Evolutionary conservation across 805 yeast species (phyloP).

Genomic region (Ogataea paraovalis): DNA sequence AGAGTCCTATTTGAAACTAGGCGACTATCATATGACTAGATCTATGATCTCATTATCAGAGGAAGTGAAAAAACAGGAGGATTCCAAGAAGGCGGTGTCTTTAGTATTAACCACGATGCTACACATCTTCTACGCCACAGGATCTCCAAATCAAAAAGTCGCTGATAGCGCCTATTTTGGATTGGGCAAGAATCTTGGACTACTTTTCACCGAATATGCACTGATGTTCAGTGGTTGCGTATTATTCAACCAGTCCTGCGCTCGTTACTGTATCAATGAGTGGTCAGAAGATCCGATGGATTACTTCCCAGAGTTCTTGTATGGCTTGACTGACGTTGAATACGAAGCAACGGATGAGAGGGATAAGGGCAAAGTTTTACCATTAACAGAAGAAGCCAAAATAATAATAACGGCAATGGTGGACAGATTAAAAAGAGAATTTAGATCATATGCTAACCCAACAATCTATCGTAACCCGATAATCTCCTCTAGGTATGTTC

Average conservation of each 20-base stretch:
- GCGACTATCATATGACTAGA: constrained; percentile 20
- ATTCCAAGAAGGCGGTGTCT: constrained; percentile 13
- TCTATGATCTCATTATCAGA: constrained; percentile 18
- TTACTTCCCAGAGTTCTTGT: constrained; percentile 23
- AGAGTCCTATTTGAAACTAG: constrained; percentile 16
- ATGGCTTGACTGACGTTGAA: constrained; percentile 16
- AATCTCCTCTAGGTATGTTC: constrained; percentile 11
- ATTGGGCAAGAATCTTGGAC: constrained; percentile 17
- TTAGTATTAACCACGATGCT: constrained; percentile 16
- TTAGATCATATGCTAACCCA: constrained; percentile 17
- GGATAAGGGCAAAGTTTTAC: constrained; percentile 5
- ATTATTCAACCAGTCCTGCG: constrained; percentile 17
- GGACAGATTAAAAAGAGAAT: constrained; percentile 21
- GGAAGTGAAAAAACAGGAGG: constrained; percentile 16
- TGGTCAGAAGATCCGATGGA: constrained; percentile 14
- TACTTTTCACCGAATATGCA: constrained; percentile 17
- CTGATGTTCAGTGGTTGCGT: constrained; percentile 7
- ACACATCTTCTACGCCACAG: constrained; percentile 20
- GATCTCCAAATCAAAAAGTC: constrained; percentile 14
- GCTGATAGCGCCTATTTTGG: constrained; percentile 17
- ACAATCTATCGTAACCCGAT: constrained; percentile 2
- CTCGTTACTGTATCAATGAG: constrained; percentile 20
- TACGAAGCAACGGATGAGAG: constrained; percentile 6
- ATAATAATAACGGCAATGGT: constrained; percentile 8
- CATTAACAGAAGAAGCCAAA: constrained; percentile 8